Conservation (phyloP, 2,329 filamentous ascomycete species). For the Trichophyton simii region DNA sequence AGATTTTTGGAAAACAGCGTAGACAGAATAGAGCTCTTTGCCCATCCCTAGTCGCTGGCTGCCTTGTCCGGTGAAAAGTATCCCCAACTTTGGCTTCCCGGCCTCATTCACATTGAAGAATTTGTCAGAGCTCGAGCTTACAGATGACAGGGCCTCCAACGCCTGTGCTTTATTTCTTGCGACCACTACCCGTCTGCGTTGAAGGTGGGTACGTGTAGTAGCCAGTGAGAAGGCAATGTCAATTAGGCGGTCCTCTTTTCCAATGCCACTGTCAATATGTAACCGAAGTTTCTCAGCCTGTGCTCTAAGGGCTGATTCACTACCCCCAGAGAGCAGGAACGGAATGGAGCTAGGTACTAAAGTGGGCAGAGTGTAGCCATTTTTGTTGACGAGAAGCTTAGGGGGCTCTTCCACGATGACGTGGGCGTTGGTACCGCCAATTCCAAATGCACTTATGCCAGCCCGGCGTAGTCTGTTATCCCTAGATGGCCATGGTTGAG, state of each 20-base stretch:
- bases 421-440: constrained; percentile 10
- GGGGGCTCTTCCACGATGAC: constrained; percentile 17
- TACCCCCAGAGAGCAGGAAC: constrained; percentile 6
- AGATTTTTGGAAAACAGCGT: constrained; percentile 61
- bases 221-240: constrained; percentile 2
- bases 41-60: constrained; percentile 31
- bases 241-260: constrained; percentile 7
- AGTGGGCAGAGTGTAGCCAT: constrained; percentile 11
- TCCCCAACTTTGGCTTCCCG: background rate
- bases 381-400: background rate
- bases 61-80: constrained; percentile 33
- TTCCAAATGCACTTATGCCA: constrained; percentile 14
- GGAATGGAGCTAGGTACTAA: background rate
- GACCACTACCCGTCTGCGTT: background rate
- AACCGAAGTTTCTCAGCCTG: constrained; percentile 4
- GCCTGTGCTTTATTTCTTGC: background rate
- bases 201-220: constrained; percentile 3
- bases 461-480: constrained; percentile 4
- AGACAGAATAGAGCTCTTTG: constrained; percentile 31
- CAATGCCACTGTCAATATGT: background rate
- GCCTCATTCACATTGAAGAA: background rate
- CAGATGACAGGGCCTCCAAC: background rate
- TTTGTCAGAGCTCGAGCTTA: background rate
- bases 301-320: background rate
- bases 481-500: background rate